A percentile compares a stretch with the other conserved stretches of the same genome.
phyloP scores from a whole-genome alignment of 805 yeast species.

The Pichia kluyveri region DNA sequence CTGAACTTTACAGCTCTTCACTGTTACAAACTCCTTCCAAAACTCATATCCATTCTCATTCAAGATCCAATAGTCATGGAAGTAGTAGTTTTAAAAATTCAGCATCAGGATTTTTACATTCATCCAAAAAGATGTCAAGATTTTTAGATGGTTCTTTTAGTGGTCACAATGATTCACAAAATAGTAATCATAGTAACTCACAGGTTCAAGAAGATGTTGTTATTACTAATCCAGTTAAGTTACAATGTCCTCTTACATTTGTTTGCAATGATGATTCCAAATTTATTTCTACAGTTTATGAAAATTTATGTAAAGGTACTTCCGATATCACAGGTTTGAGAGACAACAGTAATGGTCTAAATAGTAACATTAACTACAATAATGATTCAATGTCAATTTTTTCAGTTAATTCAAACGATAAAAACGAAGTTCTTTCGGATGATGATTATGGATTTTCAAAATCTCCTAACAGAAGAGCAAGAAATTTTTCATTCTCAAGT shows the following conservation, averaged over 20 bases:
- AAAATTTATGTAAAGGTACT: conserved; percentile 16
- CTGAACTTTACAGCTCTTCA: not conserved
- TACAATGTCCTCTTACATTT: conserved; percentile 28
- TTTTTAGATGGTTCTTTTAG: conserved; percentile 11
- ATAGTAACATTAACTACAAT: not conserved
- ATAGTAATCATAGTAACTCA: not conserved
- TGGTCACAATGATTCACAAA: not conserved
- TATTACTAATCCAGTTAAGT: conserved; percentile 29
- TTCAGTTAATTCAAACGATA: conserved; percentile 17
- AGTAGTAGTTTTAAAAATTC: not conserved
- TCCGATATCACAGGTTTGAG: conserved; percentile 18
- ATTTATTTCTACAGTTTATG: conserved; percentile 19
- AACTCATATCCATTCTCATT: not conserved
- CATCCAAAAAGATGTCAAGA: conserved; percentile 13
- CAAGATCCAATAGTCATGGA: not conserved
- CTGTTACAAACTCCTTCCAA: not conserved
- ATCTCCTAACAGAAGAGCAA: conserved; percentile 8
- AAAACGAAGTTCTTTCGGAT: conserved; percentile 7
- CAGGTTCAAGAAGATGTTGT: conserved; percentile 17
- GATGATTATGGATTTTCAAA: conserved; percentile 1
- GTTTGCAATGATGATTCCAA: conserved; percentile 24
- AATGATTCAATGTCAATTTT: conserved; percentile 19
- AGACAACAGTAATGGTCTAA: conserved; percentile 3
- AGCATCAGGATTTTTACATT: not conserved
- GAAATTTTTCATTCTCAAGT: conserved; percentile 9